Base-by-base conservation (phyloP, 2,329 filamentous ascomycete genomes). In the Elsinoe ampelina region DNA sequence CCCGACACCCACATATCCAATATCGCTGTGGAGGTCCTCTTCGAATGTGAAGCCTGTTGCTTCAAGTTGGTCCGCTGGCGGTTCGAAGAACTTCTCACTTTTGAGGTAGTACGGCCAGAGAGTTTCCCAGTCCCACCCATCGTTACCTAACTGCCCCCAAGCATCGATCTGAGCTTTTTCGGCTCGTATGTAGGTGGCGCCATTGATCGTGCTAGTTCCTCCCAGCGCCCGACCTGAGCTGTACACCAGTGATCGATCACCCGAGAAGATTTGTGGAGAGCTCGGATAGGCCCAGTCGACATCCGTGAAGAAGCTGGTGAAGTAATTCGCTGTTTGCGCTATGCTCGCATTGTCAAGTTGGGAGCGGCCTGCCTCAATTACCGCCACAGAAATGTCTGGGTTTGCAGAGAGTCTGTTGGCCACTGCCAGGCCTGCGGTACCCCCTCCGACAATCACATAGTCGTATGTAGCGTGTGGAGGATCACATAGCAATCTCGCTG, bases 91-190 rank as follows among this genome's bases (percentile, higher is more conserved):
- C 15, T 60, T 58, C 2, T 61, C n/a, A 30, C 57, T 60, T 19
- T 58, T 57, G 43, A 66, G 13, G 60, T 62, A 63, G 51, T 60
- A 62, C 51, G 61, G 56, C 58, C 67, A 39, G 32, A 67, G 36
- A 50, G 66, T 63, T 41, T 61, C 58, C 42, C 63, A 69, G 3
- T 58, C 59, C 36, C 67, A 67, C 39, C 66, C 58, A 32, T 68
- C 38, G 47, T 73, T 70, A 2, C 61, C 67, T 5, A 72, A 68
- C 30, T 64, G 60, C 39, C 72, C 63, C 71, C 71, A 73, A 50
- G 55, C 57, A 50, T 68, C 61, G 56, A 70, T 63, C 13, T 64
- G 63, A 5, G 61, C 67, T 10, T 58, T 60, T 1, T 68, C 71
- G 2, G 65, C 63, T 20, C 68, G 60, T 12, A 65, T 62, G 51